phyloP scores from a whole-genome alignment of 2,329 filamentous ascomycete species.

The Kalaharituber pfeilii region DNA sequence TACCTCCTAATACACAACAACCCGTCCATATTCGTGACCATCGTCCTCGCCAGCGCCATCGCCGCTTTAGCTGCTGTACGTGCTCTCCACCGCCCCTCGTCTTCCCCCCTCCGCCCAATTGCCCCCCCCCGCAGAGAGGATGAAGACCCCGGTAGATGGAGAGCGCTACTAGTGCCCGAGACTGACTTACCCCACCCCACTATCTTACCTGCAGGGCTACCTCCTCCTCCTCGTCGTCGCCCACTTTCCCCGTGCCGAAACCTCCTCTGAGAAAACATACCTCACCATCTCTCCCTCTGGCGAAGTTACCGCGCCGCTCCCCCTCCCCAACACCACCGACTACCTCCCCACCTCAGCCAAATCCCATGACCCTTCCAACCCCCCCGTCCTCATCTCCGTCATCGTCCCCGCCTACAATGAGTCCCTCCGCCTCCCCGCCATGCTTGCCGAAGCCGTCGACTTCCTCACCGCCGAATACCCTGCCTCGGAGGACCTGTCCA shows the following conservation, averaged over 20 bases:
- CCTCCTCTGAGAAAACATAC: constrained; percentile 70
- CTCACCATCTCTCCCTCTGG: constrained; percentile 54
- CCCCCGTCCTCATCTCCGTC: constrained; percentile 63
- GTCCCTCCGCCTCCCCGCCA: constrained; percentile 60
- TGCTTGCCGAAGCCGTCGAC: constrained; percentile 76
- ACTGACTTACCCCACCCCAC: too few relatives aligned
- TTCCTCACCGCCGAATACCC: constrained; percentile 49
- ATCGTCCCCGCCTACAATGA: constrained; percentile 96
- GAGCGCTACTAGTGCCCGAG: neutral
- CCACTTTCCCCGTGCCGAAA: constrained; percentile 57
- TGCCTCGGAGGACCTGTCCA: constrained; percentile 22
- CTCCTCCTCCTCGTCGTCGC: constrained; percentile 55
- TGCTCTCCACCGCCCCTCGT: neutral
- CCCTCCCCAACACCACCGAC: constrained; percentile 25
- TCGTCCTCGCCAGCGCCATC: constrained; percentile 5
- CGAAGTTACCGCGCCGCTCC: constrained; percentile 33
- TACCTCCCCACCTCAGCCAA: constrained; percentile 70
- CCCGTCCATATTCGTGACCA: constrained; percentile 5
- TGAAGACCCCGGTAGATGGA: neutral
- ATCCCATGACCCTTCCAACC: constrained; percentile 44
- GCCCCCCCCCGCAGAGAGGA: neutral
- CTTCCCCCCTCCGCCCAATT: neutral
- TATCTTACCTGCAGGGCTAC: constrained; percentile 38
- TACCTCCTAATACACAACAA: constrained; percentile 3
- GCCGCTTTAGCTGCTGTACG: constrained; percentile 7